Evolutionary conservation across 2,329 filamentous ascomycete species (phyloP).

Genomic region (Aspergillus caelatus): DNA sequence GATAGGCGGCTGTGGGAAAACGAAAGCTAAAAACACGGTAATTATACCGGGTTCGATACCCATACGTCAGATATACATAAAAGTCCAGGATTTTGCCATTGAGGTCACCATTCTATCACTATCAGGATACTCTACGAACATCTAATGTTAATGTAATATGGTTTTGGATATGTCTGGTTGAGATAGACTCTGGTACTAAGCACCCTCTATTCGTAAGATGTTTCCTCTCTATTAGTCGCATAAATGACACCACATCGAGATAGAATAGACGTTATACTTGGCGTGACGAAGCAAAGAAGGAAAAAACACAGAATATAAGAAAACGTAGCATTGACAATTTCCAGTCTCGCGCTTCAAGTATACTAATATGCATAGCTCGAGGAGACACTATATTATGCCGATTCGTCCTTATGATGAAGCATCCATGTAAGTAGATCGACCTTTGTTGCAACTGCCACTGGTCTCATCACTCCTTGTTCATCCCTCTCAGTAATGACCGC

Average conservation of each 20-base stretch:
- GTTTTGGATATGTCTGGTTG: neutral
- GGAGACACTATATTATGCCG: constrained; percentile 6
- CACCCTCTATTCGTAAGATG: neutral
- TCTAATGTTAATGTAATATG: constrained; percentile 11
- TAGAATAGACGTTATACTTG: neutral
- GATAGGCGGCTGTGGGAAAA: neutral
- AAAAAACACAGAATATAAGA: constrained; percentile 12
- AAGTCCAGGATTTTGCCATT: neutral
- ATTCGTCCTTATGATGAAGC: constrained; percentile 62
- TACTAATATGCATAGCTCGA: neutral
- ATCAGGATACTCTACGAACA: neutral
- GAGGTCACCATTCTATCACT: neutral
- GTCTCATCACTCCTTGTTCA: constrained; percentile 66
- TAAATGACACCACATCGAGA: neutral
- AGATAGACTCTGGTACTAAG: constrained; percentile 6
- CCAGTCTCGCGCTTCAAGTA: neutral
- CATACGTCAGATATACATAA: neutral
- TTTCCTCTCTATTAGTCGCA: neutral
- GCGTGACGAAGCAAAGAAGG: constrained; percentile 4
- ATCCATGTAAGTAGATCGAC: constrained; percentile 93
- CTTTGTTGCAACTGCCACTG: constrained; percentile 91
- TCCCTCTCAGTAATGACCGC: constrained; percentile 86
- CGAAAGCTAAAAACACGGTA: neutral
- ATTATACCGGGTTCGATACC: neutral
- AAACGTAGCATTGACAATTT: neutral